phyloP scores from a whole-genome alignment of 257 asterid genomes.

The Solanum chiquidenum region DNA sequence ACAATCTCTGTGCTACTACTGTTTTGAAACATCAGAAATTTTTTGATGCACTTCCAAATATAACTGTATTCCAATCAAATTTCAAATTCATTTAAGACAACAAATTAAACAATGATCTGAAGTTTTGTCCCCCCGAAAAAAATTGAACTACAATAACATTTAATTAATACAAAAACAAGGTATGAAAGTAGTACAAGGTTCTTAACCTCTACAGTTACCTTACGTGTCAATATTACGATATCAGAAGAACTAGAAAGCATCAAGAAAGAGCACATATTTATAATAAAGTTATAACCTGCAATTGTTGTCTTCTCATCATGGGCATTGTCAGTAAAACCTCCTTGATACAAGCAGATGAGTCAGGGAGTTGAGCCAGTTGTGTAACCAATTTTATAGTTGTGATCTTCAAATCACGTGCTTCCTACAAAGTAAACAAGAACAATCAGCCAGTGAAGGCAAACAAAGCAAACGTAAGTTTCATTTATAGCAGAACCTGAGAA shows the following conservation, averaged over 20 bases:
- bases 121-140: background rate
- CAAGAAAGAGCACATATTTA: background rate
- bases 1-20: background rate
- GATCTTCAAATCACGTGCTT: conserved; percentile 46
- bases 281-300: conserved; percentile 56
- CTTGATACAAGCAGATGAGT: conserved; percentile 58
- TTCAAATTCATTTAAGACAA: background rate
- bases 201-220: background rate
- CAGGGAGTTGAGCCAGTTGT: conserved; percentile 85
- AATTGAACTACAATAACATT: background rate
- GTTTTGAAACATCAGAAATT: background rate
- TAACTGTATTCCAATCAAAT: background rate
- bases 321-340: conserved; percentile 80
- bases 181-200: background rate
- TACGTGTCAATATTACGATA: background rate
- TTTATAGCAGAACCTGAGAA: conserved; percentile 47
- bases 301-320: conserved; percentile 56
- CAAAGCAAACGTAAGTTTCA: conserved; percentile 2
- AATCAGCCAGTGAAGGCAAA: background rate
- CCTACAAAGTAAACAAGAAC: conserved; percentile 33
- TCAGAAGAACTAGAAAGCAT: background rate
- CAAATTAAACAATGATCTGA: background rate
- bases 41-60: background rate
- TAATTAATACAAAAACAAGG: background rate
- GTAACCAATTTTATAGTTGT: conserved; percentile 63